Percentiles rank a stretch among this genome's conserved stretches.
These are phyloP conservation scores for Stemphylium beticola DNA, from an alignment of 2,329 filamentous ascomycete genomes.

Conservation along the genomic window DNA sequence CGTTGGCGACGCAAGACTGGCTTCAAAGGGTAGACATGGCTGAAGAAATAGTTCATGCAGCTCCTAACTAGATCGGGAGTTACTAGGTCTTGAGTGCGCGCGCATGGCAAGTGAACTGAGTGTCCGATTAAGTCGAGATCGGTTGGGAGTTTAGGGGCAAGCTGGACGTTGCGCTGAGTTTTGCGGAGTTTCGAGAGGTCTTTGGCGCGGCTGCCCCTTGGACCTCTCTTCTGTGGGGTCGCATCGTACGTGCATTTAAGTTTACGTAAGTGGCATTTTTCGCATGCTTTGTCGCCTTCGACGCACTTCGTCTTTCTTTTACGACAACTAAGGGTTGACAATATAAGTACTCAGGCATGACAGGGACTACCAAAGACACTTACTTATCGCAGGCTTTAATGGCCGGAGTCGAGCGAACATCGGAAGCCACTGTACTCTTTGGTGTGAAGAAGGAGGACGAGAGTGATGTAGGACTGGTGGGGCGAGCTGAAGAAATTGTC, in stretches of 20 bases:
- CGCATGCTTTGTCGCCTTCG: no score
- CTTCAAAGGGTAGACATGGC: slow-evolving; percentile 68
- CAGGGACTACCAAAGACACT: no score
- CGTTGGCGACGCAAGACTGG: slow-evolving; percentile 62
- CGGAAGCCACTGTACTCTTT: no score
- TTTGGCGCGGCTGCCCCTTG: no score
- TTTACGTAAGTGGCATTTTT: no score
- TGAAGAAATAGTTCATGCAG: slow-evolving; percentile 67
- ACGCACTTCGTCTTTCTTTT: no score
- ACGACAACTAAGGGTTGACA: no score
- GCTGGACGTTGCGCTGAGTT: slow-evolving; percentile 55
- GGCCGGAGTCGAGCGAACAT: no score
- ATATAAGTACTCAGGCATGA: no score
- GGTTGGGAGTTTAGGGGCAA: slow-evolving; percentile 50
- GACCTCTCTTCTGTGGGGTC: no score
- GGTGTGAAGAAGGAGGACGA: slow-evolving; percentile 81
- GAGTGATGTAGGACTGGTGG: slow-evolving; percentile 75
- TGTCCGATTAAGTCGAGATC: slow-evolving; percentile 50
- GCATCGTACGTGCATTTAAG: no score
- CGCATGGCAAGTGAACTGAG: slow-evolving; percentile 51
- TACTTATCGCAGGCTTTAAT: no score
- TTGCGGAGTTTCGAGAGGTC: slow-evolving; percentile 67
- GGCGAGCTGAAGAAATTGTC: slow-evolving; percentile 70
- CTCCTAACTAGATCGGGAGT: slow-evolving; percentile 57
- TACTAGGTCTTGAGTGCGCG: slow-evolving; percentile 57